Conservation (phyloP, 306 rosid genomes). For the Gastrolobium bilobum region DNA sequence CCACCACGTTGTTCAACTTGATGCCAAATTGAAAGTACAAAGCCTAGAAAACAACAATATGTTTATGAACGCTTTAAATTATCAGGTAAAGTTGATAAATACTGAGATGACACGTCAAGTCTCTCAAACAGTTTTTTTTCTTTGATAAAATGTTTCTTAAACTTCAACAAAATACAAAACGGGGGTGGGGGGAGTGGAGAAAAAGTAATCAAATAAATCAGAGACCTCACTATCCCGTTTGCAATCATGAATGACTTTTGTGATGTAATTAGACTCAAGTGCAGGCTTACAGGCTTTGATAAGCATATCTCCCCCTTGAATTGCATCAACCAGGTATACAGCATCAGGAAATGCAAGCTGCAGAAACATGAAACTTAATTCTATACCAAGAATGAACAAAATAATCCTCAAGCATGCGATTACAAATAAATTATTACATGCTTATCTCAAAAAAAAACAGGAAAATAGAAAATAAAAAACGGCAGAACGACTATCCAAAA, state of each 20-base stretch:
- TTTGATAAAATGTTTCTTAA: not conserved
- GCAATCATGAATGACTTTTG: conserved; percentile 99
- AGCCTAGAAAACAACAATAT: conserved; percentile 70
- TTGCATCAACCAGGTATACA: conserved; percentile 93
- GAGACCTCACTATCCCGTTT: conserved; percentile 98
- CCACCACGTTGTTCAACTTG: conserved; percentile 96
- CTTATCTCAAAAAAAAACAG: not conserved
- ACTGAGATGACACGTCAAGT: conserved; percentile 34
- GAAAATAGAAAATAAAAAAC: too few relatives aligned
- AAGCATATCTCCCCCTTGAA: conserved; percentile 84
- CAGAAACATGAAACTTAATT: conserved; percentile 36
- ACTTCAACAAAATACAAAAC: conserved; percentile 27
- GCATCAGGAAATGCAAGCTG: conserved; percentile 98
- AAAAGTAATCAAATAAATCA: conserved; percentile 45
- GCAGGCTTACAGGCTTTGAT: conserved; percentile 96
- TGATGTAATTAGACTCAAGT: conserved; percentile 88
- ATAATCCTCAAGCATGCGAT: not conserved
- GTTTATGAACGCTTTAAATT: conserved; percentile 32
- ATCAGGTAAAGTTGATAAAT: conserved; percentile 11
- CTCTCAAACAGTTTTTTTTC: not conserved
- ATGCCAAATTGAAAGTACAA: conserved; percentile 95
- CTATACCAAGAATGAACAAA: not conserved
- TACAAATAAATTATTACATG: not conserved
- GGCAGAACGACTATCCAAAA: not conserved
- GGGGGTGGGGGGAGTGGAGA: not conserved